Conservation (phyloP, 768 basidiomycete genomes). For the Exsudoporus frostii region DNA sequence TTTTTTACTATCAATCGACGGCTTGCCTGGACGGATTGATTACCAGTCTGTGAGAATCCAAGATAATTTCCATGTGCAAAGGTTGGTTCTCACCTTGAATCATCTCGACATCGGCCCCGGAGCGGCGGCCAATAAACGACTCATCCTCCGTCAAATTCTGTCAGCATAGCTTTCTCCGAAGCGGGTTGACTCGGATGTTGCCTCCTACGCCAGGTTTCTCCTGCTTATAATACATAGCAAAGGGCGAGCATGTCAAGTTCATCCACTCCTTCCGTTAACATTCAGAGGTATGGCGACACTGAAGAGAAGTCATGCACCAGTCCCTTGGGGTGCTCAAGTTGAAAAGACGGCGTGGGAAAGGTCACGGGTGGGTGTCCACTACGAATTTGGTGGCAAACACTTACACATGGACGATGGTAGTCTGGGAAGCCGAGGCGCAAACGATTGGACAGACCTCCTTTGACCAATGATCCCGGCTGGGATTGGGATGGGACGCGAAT, state of each 20-base stretch:
- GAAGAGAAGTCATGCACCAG: conserved; percentile 11
- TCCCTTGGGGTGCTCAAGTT: conserved; percentile 4
- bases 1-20: no score
- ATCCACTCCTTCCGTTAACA: background rate
- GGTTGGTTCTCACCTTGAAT: background rate
- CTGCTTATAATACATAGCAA: conserved; percentile 13
- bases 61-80: no score
- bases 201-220: background rate
- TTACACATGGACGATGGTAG: conserved; percentile 6
- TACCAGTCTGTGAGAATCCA: no score
- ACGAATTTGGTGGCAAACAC: background rate
- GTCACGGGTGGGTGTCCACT: conserved; percentile 9
- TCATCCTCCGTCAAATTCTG: conserved; percentile 13
- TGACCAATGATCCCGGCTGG: conserved; percentile 20
- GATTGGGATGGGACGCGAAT: conserved; percentile 24
- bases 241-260: background rate
- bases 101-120: background rate
- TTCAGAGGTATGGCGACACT: conserved; percentile 16
- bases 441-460: conserved; percentile 9
- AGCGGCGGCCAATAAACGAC: background rate
- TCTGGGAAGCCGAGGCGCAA: conserved; percentile 12
- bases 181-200: conserved; percentile 8
- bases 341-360: conserved; percentile 8
- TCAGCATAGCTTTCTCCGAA: background rate
- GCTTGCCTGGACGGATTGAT: no score